A percentile compares a stretch with the other conserved stretches of the same genome.
These are phyloP conservation scores for Naganishia onofrii DNA, from an alignment of 768 basidiomycete genomes.

Conservation along the genomic window DNA sequence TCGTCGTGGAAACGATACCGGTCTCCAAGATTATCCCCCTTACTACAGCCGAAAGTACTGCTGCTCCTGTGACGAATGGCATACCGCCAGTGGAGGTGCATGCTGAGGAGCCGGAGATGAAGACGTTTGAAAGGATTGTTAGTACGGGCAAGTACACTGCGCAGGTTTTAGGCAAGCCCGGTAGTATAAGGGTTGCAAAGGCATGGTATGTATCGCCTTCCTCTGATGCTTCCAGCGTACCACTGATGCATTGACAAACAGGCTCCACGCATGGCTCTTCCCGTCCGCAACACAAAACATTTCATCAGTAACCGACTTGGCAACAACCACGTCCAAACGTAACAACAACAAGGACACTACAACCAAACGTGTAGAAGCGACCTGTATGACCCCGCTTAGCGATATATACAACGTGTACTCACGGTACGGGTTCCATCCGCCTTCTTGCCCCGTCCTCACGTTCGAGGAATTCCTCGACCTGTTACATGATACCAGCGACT, in stretches of 20 bases:
- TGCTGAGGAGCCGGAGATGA: slow-evolving; percentile 1
- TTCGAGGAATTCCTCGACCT: not conserved
- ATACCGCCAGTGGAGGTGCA: not conserved
- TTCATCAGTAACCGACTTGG: not conserved
- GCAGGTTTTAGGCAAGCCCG: slow-evolving; percentile 17
- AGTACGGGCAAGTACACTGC: slow-evolving; percentile 12
- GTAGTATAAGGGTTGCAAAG: slow-evolving; percentile 12
- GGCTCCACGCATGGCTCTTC: slow-evolving; percentile 17
- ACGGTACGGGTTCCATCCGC: slow-evolving; percentile 15
- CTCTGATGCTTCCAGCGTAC: not conserved
- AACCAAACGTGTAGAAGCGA: not conserved
- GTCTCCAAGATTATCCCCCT: not conserved
- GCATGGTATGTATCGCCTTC: not conserved
- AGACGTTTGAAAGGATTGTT: slow-evolving; percentile 7
- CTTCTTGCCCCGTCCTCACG: not conserved
- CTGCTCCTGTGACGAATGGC: not conserved
- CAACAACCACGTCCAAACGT: not conserved
- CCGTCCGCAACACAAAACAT: slow-evolving; percentile 3
- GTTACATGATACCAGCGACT: not conserved
- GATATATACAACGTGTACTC: slow-evolving; percentile 5
- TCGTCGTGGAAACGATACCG: not conserved
- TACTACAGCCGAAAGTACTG: not conserved
- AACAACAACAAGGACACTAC: not conserved
- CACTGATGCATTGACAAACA: not conserved
- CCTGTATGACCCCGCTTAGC: not conserved